Evolutionary conservation across 805 yeast species (phyloP).

Genomic region (Ogataea glucozyma): DNA sequence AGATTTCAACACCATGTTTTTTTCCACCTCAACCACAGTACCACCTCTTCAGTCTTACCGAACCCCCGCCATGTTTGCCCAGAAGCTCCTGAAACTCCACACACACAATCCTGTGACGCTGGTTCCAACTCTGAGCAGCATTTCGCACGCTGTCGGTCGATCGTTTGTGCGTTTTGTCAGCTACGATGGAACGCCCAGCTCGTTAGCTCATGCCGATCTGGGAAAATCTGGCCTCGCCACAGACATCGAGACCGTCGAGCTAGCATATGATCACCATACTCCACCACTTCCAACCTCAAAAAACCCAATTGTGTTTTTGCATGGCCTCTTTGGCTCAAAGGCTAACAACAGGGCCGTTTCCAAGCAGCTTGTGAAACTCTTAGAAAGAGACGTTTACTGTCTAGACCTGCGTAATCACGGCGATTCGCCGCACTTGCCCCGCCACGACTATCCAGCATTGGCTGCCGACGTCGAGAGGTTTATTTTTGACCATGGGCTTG

Average conservation of each 20-base stretch:
- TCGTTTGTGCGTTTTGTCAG: background rate
- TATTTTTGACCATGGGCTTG: constrained; percentile 45
- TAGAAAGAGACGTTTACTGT: constrained; percentile 62
- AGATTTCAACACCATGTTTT: too few relatives aligned
- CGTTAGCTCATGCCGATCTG: constrained; percentile 23
- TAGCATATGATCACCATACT: constrained; percentile 50
- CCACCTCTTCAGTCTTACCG: too few relatives aligned
- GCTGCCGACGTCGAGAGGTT: constrained; percentile 85
- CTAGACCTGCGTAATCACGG: constrained; percentile 91
- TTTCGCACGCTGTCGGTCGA: background rate
- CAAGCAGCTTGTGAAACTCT: constrained; percentile 46
- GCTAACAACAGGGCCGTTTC: constrained; percentile 83
- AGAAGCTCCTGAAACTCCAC: too few relatives aligned
- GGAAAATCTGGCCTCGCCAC: constrained; percentile 27
- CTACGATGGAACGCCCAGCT: constrained; percentile 32
- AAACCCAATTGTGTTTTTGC: constrained; percentile 73
- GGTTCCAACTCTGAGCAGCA: too few relatives aligned
- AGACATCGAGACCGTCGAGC: constrained; percentile 51
- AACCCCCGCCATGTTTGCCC: too few relatives aligned
- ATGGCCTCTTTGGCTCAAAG: constrained; percentile 87
- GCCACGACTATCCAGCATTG: constrained; percentile 78
- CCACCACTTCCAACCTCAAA: constrained; percentile 23
- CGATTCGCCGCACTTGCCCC: constrained; percentile 71
- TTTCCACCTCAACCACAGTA: too few relatives aligned
- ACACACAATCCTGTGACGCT: too few relatives aligned